Evolutionary conservation across 2,329 filamentous ascomycete species (phyloP), one percentile per base, ranked within the genome.

Genomic region (Penicillium brasilianum): DNA sequence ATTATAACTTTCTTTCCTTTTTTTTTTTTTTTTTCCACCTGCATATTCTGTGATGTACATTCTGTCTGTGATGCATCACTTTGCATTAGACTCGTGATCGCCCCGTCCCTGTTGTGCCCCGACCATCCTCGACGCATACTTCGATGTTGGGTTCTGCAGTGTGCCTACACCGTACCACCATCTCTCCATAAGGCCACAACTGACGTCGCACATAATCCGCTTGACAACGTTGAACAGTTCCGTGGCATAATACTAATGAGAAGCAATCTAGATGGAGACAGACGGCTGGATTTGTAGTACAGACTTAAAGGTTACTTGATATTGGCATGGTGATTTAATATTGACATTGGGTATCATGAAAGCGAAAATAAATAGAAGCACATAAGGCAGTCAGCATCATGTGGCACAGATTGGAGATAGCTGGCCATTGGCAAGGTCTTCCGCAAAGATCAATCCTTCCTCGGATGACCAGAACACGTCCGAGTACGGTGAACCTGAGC

Each of bases 261-360:
- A 25, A 28, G 16, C 5, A 22, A 16, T 13, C 22, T 25, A 6
- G n/a, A n/a, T n/a, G n/a, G n/a, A n/a, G n/a, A n/a, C n/a, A n/a
- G n/a, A n/a, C n/a, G n/a, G n/a, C n/a, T n/a, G n/a, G n/a, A n/a
- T n/a, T n/a, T n/a, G 3, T 11, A 30, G 7, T 7, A 25, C 43
- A 46, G 3, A 16, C 5, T 28, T 3, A 46, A 25, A 34, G 28
- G 16, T 14, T 11, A 51, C 11, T 52, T 39, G 49, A 18, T 18
- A 18, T 22, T 39, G 36, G 55, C 55, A 56, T 55, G 52, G 49
- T 28, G 13, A 11, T 13, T 36, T 28, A 22, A 55, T 52, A 56
- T 55, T 52, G 39, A 50, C 36, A 64, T 54, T 57, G 66, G 66
- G 66, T 67, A 68, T 68, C 64, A 61, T 56, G 50, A 49, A 46